A percentile compares a stretch with the other conserved stretches of the same genome.
phyloP scores from a whole-genome alignment of 2,329 filamentous ascomycete species.

The Trichophyton mentagrophytes region DNA sequence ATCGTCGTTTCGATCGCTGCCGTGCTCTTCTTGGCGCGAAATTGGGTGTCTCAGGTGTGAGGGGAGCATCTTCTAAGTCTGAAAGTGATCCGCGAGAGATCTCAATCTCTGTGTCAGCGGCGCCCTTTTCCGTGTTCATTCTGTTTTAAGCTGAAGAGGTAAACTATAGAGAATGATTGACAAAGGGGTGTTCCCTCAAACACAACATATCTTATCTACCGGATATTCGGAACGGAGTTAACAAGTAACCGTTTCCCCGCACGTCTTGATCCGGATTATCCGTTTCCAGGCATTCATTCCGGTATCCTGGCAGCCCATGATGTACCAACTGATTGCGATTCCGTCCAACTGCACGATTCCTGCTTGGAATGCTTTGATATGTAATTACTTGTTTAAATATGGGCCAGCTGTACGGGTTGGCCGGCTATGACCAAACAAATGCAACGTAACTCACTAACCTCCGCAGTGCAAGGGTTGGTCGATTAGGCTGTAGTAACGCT shows the following conservation, averaged over 20 bases:
- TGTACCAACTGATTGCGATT: background rate
- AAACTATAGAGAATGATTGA: background rate
- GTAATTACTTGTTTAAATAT: background rate
- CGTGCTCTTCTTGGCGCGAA: background rate
- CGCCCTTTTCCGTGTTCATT: background rate
- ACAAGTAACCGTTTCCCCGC: background rate
- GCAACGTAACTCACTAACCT: background rate
- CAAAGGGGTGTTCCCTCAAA: background rate
- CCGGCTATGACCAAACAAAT: background rate
- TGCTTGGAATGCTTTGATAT: background rate
- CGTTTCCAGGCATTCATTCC: background rate
- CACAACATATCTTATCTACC: background rate
- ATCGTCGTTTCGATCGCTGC: background rate
- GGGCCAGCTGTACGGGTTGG: background rate
- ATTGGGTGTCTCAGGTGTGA: background rate
- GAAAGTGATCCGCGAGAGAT: background rate
- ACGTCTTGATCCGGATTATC: background rate
- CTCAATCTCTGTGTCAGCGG: background rate
- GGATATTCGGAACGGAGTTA: background rate
- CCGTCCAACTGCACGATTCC: background rate
- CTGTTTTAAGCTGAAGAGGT: background rate
- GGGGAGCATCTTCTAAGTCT: background rate
- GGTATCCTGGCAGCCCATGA: background rate
- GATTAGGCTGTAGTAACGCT: background rate
- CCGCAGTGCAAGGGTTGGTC: background rate